Evolutionary conservation across 2,329 filamentous ascomycete species (phyloP).

Genomic region (Cercospora beticola): DNA sequence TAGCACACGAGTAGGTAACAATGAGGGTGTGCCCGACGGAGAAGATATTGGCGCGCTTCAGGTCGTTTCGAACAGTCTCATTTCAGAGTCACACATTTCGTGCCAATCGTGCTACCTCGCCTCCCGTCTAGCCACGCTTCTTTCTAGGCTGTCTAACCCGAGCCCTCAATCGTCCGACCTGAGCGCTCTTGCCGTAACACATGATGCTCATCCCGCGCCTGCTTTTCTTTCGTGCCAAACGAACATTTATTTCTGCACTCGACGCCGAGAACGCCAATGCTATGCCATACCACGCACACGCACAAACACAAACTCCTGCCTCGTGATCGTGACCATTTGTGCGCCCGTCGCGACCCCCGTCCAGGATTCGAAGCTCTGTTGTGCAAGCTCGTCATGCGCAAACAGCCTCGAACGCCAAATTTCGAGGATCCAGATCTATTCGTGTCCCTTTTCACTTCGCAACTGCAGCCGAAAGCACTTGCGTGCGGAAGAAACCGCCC

Average conservation of each 20-base stretch:
- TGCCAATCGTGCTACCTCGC: neutral
- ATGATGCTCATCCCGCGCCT: constrained; percentile 1
- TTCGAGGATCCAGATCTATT: neutral
- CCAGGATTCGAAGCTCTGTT: neutral
- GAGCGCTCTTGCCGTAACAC: constrained; percentile 6
- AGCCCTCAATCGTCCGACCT: constrained; percentile 2
- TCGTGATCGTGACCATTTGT: neutral
- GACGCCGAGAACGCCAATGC: constrained; percentile 31
- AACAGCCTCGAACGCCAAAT: neutral
- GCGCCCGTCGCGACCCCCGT: constrained; percentile 1
- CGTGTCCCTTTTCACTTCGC: constrained; percentile 42
- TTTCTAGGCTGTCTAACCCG: neutral
- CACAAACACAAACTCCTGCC: constrained; percentile 9
- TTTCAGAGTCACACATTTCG: neutral
- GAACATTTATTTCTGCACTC: neutral
- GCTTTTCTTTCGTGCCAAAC: neutral
- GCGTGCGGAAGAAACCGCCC: constrained; percentile 97
- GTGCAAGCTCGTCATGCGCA: neutral
- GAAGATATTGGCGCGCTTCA: neutral
- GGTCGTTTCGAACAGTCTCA: neutral
- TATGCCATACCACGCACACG: constrained; percentile 24
- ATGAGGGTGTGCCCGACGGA: no score
- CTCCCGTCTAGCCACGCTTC: neutral
- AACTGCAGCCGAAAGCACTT: constrained; percentile 71
- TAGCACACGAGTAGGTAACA: no score